Evolutionary conservation across 768 basidiomycete genomes (phyloP), one percentile per base, ranked within the genome.

Genomic region (Asterophora parasitica): DNA sequence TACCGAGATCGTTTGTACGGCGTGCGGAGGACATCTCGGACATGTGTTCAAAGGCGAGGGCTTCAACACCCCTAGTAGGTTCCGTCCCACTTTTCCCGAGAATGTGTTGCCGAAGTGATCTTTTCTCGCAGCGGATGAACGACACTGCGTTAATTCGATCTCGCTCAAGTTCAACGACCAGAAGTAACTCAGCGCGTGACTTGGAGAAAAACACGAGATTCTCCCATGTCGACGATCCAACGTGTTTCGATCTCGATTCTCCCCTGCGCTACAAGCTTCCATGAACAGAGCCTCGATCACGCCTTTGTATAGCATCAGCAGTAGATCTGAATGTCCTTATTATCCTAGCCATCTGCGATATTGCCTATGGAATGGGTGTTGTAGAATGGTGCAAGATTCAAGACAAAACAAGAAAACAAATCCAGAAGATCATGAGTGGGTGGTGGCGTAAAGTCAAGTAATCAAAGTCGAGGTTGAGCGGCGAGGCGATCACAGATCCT

Each of bases 31-130:
- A 1, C 94, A 97, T 63, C 75, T 97, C 4, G 94, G 94, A 4
- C 93, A 97, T 61, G 88, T 97, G 33, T 97, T 97, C 79, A 88
- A 89, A 60, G 92, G 92, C 31, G 93, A 95, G 66, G 85, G 86
- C 1, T 92, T 78, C 66, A 48, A 67, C 4, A 91, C 82, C 0
- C 91, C 91, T 3, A 91, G 88, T 85, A 61, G 31, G 84, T 69
- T 27, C 10, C 16, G 37, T 46, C 33, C 30, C 3, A 4, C 35
- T 23, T n/a, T n/a, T 34, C 19, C 31, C 31, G 7, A 9, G 12
- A 16, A 20, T 13, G 27, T 39, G 10, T 15, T 43, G 23, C 52
- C 40, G 19, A 16, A 4, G 11, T 10, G 35, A 30, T 20, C 39
- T 17, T 19, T 26, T 15, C 12, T 32, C 15, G 33, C 58, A 88